Percentiles rank a stretch among this genome's conserved stretches.
phyloP scores from a whole-genome alignment of 805 yeast species.

The Starmerella asiatica region DNA sequence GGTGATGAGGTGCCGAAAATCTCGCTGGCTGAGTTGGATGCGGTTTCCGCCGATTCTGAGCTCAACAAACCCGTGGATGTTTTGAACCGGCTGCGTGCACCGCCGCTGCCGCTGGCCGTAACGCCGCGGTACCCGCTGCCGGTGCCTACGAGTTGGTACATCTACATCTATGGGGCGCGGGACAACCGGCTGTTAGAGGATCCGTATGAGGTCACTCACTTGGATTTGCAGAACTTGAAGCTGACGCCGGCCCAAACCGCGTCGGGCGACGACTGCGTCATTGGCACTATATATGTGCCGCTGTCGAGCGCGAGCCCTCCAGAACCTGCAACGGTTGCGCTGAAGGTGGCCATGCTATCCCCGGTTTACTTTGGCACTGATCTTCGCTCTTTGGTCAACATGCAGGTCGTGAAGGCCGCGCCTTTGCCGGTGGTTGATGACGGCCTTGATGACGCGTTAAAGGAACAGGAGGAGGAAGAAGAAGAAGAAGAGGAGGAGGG shows the following conservation, averaged over 20 bases:
- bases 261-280: constrained; percentile 30
- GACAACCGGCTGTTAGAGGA: constrained; percentile 54
- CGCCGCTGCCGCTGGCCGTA: constrained; percentile 49
- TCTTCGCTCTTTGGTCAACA: constrained; percentile 50
- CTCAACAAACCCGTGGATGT: constrained; percentile 24
- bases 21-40: constrained; percentile 19
- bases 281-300: constrained; percentile 67
- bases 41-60: constrained; percentile 18
- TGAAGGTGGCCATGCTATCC: constrained; percentile 57
- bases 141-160: constrained; percentile 46
- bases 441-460: constrained; percentile 24
- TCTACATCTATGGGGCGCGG: constrained; percentile 53
- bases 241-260: constrained; percentile 38
- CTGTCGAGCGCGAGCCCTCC: constrained; percentile 68
- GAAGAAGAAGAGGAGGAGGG: constrained; percentile 29
- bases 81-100: constrained; percentile 46
- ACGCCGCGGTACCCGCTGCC: constrained; percentile 66
- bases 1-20: constrained; percentile 26
- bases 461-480: constrained; percentile 33
- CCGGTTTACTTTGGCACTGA: constrained; percentile 75
- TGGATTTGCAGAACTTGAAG: constrained; percentile 43
- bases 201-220: constrained; percentile 34
- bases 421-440: constrained; percentile 32
- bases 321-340: constrained; percentile 47
- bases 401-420: constrained; percentile 42